Conservation (phyloP, 371 early-diverging fungal genomes). For the Sporodiniella umbellata region DNA sequence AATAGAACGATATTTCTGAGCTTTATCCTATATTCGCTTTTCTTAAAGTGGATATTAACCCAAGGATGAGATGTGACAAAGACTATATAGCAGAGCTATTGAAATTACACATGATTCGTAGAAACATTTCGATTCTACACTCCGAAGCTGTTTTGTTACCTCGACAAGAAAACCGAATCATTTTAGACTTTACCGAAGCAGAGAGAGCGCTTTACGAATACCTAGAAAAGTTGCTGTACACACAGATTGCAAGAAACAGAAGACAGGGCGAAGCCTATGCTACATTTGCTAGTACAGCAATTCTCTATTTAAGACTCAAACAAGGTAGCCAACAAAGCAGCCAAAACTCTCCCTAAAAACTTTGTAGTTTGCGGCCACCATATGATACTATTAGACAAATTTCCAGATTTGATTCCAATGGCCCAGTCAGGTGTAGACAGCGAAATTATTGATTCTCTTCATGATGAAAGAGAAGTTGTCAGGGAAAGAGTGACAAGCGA, state of each 20-base stretch:
- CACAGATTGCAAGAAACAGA: constrained; percentile 12
- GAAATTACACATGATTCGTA: constrained; percentile 36
- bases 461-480: constrained; percentile 4
- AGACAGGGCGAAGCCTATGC: constrained; percentile 12
- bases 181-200: constrained; percentile 28
- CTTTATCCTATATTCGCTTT: constrained; percentile 38
- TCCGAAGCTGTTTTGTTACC: constrained; percentile 28
- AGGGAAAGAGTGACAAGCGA: constrained; percentile 13
- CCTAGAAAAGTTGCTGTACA: constrained; percentile 32
- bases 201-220: constrained; percentile 45
- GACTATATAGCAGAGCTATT: constrained; percentile 29
- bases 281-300: constrained; percentile 11
- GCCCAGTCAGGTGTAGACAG: constrained; percentile 5
- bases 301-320: constrained; percentile 38
- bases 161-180: constrained; percentile 27
- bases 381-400: constrained; percentile 31
- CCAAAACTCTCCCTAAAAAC: too few relatives aligned
- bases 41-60: constrained; percentile 19
- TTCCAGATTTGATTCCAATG: constrained; percentile 35
- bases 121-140: constrained; percentile 25
- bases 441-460: background rate
- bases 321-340: constrained; percentile 19
- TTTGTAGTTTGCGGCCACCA: constrained; percentile 32
- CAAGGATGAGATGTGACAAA: constrained; percentile 17
- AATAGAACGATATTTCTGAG: constrained; percentile 37